Conservation (phyloP, 2,329 filamentous ascomycete genomes). For the Scytalidium sp. region DNA sequence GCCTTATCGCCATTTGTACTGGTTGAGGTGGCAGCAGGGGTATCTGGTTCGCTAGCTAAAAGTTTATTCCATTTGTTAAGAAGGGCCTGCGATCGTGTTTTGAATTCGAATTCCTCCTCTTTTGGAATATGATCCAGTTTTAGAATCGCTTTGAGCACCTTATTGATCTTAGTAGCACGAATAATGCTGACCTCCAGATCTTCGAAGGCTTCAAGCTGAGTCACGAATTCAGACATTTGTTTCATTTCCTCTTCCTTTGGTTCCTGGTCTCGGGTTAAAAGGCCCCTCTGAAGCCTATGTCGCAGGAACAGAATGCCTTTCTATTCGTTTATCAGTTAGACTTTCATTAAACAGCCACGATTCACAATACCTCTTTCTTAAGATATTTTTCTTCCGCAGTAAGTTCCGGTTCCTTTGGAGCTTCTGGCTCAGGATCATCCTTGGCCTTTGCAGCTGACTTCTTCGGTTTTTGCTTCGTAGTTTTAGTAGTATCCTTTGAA, state of each 20-base stretch:
- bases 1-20: conserved; percentile 29
- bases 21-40: conserved; percentile 29
- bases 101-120: conserved; percentile 88
- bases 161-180: conserved; percentile 93
- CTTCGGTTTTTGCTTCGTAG: conserved; percentile 47
- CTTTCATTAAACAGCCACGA: neutral
- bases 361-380: conserved; percentile 54
- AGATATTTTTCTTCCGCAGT: conserved; percentile 54
- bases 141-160: conserved; percentile 91
- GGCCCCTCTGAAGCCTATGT: conserved; percentile 92
- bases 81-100: conserved; percentile 73
- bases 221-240: conserved; percentile 72
- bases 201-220: conserved; percentile 74
- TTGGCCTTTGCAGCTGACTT: conserved; percentile 52
- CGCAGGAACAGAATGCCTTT: conserved; percentile 87
- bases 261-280: conserved; percentile 77
- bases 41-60: conserved; percentile 57
- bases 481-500: conserved; percentile 31
- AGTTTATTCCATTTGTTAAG: conserved; percentile 88
- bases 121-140: conserved; percentile 79
- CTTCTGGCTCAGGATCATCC: conserved; percentile 49
- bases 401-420: conserved; percentile 54
- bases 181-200: conserved; percentile 90
- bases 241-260: conserved; percentile 87
- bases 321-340: conserved; percentile 31